phyloP scores from a whole-genome alignment of 768 basidiomycete genomes.

The Hortiboletus campestris region DNA sequence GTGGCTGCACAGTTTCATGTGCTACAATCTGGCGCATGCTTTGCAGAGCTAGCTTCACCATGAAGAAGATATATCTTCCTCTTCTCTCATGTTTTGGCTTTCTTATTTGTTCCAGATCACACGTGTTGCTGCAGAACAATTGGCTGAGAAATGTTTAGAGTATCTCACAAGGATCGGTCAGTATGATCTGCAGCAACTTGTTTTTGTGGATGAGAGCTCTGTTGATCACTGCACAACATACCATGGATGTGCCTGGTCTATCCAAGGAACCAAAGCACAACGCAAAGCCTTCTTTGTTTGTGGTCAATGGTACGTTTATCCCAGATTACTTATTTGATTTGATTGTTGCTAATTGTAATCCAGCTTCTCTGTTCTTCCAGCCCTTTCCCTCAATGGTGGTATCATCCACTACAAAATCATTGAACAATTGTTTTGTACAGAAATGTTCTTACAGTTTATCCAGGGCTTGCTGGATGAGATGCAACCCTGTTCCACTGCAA shows the following conservation, averaged over 20 bases:
- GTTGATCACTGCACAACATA: background rate
- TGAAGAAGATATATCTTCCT: background rate
- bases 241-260: background rate
- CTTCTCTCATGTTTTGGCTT: background rate
- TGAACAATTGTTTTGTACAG: background rate
- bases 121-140: background rate
- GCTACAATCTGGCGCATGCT: background rate
- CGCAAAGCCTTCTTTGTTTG: background rate
- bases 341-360: background rate
- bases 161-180: background rate
- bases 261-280: background rate
- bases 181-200: background rate
- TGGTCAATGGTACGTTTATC: background rate
- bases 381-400: background rate
- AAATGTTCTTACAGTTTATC: no score
- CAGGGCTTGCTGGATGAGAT: no score
- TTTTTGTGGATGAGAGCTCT: background rate
- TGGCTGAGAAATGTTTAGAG: background rate
- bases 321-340: background rate
- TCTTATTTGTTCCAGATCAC: background rate
- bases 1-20: background rate
- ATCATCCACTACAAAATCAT: conserved; percentile 3
- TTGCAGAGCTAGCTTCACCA: background rate
- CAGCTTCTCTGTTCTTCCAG: conserved; percentile 4
- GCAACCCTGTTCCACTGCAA: background rate